phyloP scores from a whole-genome alignment of 2,329 filamentous ascomycete genomes.

The Elsinoe australis region DNA sequence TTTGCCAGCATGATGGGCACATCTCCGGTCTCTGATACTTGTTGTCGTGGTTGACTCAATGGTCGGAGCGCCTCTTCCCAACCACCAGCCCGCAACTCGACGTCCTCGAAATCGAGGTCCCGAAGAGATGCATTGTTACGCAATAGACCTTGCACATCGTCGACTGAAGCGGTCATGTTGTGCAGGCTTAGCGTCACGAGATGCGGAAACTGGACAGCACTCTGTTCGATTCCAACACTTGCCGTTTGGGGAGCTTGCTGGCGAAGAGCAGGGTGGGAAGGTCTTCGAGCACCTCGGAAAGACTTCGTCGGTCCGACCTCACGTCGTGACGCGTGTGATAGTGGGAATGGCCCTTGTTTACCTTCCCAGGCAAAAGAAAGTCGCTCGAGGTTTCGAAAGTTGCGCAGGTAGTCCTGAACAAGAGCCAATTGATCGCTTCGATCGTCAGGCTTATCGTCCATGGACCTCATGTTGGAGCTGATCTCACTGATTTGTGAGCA shows the following conservation, averaged over 20 bases:
- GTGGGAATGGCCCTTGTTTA: conserved; percentile 6
- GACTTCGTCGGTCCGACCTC: neutral
- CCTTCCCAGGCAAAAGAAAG: conserved; percentile 64
- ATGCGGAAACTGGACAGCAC: conserved; percentile 54
- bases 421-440: conserved; percentile 59
- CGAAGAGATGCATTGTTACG: conserved; percentile 59
- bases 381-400: conserved; percentile 59
- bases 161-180: conserved; percentile 60
- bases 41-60: conserved; percentile 36
- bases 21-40: conserved; percentile 14
- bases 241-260: conserved; percentile 27
- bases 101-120: conserved; percentile 74
- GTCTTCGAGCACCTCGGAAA: neutral
- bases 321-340: neutral
- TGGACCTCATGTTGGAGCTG: conserved; percentile 62
- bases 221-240: neutral
- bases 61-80: conserved; percentile 81
- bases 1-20: conserved; percentile 20
- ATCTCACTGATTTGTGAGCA: conserved; percentile 59
- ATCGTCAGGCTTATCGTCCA: conserved; percentile 60
- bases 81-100: conserved; percentile 60
- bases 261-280: conserved; percentile 11
- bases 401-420: conserved; percentile 70
- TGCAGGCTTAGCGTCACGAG: conserved; percentile 62
- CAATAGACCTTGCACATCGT: conserved; percentile 45